phyloP scores from a whole-genome alignment of 75 land plant genomes.

The Pinus taeda region DNA sequence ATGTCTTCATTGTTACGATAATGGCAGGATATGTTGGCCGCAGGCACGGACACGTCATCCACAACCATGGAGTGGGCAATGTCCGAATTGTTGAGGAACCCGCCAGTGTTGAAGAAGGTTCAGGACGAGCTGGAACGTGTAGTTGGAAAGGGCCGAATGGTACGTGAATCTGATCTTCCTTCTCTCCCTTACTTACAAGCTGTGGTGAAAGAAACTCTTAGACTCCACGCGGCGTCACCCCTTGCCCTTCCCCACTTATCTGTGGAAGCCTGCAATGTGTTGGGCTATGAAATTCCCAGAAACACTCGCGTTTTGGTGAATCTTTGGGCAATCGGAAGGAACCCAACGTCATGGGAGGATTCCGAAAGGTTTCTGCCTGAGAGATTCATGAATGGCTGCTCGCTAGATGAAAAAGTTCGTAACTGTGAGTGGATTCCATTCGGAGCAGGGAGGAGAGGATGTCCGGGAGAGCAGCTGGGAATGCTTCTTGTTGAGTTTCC shows the following conservation, averaged over 20 bases:
- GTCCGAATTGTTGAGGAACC: constrained; percentile 5
- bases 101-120: neutral
- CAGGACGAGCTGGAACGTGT: constrained; percentile 14
- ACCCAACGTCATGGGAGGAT: constrained; percentile 2
- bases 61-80: constrained; percentile 11
- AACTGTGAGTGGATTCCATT: constrained; percentile 12
- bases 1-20: too few species aligned
- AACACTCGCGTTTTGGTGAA: constrained; percentile 17
- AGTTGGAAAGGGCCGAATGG: neutral
- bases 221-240: constrained; percentile 31
- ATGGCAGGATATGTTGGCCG: constrained; percentile 13
- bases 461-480: neutral
- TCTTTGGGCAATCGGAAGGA: constrained; percentile 9
- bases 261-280: constrained; percentile 18
- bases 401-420: constrained; percentile 3
- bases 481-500: neutral
- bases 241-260: constrained; percentile 35
- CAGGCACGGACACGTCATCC: constrained; percentile 10
- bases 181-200: constrained; percentile 3
- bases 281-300: constrained; percentile 32
- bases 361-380: constrained; percentile 11
- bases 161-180: constrained; percentile 7
- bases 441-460: constrained; percentile 12
- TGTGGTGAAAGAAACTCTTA: constrained; percentile 10
- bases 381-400: constrained; percentile 9